Evolutionary conservation across 176 grass and related monocot species (phyloP).

Genomic region (Pharus latifolius): DNA sequence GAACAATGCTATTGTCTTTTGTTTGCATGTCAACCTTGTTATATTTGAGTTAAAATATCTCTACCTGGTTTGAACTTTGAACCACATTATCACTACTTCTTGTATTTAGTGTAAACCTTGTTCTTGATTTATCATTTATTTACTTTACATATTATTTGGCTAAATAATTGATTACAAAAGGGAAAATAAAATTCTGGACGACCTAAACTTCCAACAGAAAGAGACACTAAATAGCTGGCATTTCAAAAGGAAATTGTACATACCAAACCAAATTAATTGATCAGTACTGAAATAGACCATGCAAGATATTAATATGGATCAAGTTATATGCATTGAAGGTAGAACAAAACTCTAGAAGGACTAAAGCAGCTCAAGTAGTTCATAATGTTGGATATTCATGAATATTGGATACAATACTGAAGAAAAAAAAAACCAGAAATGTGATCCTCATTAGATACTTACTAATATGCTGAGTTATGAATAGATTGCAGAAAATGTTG

Average conservation of each 20-base stretch:
- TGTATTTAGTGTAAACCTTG: too few species aligned
- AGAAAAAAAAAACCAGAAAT: too few species aligned
- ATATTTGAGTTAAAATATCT: conserved; percentile 6
- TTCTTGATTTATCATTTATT: not conserved
- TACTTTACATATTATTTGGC: not conserved
- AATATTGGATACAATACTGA: conserved; percentile 10
- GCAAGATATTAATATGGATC: conserved; percentile 4
- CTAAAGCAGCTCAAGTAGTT: not conserved
- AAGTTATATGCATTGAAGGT: not conserved
- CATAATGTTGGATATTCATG: not conserved
- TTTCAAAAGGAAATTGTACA: not conserved
- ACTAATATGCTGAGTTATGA: too few species aligned
- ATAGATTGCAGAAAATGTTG: too few species aligned
- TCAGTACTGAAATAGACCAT: conserved; percentile 1
- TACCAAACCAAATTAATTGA: not conserved
- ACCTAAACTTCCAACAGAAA: not conserved
- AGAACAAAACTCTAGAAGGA: conserved; percentile 13
- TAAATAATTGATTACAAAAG: not conserved
- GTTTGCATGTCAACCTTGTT: conserved; percentile 33
- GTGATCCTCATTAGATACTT: too few species aligned
- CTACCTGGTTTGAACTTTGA: conserved; percentile 5
- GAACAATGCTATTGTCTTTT: conserved; percentile 21
- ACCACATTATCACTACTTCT: not conserved
- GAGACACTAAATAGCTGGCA: not conserved
- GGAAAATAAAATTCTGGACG: not conserved